Evolutionary conservation across 164 flowering plant genomes (phyloP).

Genomic region (Liquidambar formosana): DNA sequence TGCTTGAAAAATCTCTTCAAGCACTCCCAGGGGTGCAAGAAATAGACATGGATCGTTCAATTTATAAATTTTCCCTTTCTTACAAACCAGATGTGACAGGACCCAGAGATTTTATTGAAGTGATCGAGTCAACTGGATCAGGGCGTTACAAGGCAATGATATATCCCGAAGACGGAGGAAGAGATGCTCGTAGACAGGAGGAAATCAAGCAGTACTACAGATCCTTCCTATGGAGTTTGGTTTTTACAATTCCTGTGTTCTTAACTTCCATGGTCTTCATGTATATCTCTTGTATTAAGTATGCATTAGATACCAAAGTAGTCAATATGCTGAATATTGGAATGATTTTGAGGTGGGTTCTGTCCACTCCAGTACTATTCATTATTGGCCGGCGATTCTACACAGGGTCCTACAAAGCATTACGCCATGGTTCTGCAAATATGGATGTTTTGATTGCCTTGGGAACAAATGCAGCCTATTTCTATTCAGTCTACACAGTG

Average conservation of each 20-base stretch:
- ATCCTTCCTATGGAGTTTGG: constrained; percentile 75
- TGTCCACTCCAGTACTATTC: constrained; percentile 88
- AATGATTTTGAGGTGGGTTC: constrained; percentile 65
- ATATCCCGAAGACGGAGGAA: constrained; percentile 53
- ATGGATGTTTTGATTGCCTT: constrained; percentile 94
- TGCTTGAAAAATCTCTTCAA: constrained; percentile 55
- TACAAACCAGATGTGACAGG: constrained; percentile 76
- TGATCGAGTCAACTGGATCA: constrained; percentile 57
- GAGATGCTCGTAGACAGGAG: constrained; percentile 43
- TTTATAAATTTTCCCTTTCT: constrained; percentile 52
- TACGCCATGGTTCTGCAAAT: constrained; percentile 77
- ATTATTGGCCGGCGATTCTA: constrained; percentile 81
- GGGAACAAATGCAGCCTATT: constrained; percentile 93
- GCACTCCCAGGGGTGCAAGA: constrained; percentile 70
- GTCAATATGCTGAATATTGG: constrained; percentile 77
- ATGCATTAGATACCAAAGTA: constrained; percentile 52
- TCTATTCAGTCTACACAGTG: constrained; percentile 77
- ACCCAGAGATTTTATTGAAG: constrained; percentile 65
- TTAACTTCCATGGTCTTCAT: constrained; percentile 80
- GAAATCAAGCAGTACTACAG: constrained; percentile 59
- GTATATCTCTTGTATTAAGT: constrained; percentile 65
- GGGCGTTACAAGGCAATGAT: constrained; percentile 58
- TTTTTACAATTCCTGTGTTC: constrained; percentile 80
- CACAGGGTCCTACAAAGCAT: constrained; percentile 71
- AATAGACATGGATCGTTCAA: constrained; percentile 35